A percentile compares a stretch with the other conserved stretches of the same genome.
These are phyloP conservation scores for Nakazawaea pomicola DNA, from an alignment of 805 yeast species.

Conservation along the genomic window DNA sequence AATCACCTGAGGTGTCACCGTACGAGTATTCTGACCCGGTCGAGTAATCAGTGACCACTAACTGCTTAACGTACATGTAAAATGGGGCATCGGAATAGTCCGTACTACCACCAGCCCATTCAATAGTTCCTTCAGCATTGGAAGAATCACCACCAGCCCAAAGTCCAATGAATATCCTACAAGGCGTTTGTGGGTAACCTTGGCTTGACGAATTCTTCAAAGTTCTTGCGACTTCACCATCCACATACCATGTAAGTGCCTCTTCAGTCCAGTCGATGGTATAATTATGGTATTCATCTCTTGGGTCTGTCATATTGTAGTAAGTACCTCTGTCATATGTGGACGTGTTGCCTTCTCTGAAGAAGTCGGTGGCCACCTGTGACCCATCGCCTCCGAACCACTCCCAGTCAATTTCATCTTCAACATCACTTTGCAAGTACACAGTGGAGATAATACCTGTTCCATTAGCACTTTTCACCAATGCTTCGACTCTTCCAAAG, in stretches of 20 bases:
- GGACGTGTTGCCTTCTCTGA: conserved; percentile 72
- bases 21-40: conserved; percentile 38
- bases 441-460: conserved; percentile 77
- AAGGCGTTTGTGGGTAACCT: conserved; percentile 79
- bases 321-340: conserved; percentile 78
- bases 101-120: conserved; percentile 66
- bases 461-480: conserved; percentile 69
- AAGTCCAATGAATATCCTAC: conserved; percentile 40
- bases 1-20: conserved; percentile 32
- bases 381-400: conserved; percentile 78
- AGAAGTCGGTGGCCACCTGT: conserved; percentile 74
- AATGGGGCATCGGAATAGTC: conserved; percentile 55
- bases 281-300: conserved; percentile 54
- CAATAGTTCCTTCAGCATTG: conserved; percentile 53
- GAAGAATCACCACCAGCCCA: conserved; percentile 49
- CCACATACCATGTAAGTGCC: conserved; percentile 54
- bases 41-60: conserved; percentile 49
- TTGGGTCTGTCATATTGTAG: conserved; percentile 51
- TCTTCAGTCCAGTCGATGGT: conserved; percentile 70
- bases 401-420: conserved; percentile 87
- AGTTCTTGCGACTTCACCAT: conserved; percentile 56
- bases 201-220: conserved; percentile 41
- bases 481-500: conserved; percentile 82
- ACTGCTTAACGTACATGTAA: conserved; percentile 47
- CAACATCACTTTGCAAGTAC: conserved; percentile 75